These are phyloP conservation scores for Saturnispora mendoncae DNA, from an alignment of 805 yeast genomes.

Conservation along the genomic window DNA sequence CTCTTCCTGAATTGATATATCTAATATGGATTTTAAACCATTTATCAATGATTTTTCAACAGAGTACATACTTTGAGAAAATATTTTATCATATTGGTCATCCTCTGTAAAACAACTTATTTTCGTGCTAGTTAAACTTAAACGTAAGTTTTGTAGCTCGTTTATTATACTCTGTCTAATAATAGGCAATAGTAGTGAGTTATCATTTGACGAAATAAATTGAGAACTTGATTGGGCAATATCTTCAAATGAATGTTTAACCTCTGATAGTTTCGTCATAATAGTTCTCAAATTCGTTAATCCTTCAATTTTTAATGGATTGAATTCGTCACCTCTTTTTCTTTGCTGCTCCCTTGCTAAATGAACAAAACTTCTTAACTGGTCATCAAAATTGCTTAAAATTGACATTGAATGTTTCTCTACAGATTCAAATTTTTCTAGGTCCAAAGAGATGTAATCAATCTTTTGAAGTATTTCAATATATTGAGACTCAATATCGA, in stretches of 20 bases:
- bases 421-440: slow-evolving; percentile 17
- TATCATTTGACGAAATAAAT: neutral
- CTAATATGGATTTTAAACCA: slow-evolving; percentile 4
- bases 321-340: slow-evolving; percentile 61
- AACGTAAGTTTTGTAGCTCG: slow-evolving; percentile 1
- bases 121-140: neutral
- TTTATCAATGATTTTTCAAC: slow-evolving; percentile 1
- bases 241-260: slow-evolving; percentile 3
- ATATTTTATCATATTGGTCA: neutral
- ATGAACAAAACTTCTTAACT: slow-evolving; percentile 53
- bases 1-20: neutral
- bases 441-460: slow-evolving; percentile 33
- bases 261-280: neutral
- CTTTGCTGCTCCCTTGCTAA: slow-evolving; percentile 68
- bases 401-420: slow-evolving; percentile 28
- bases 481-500: slow-evolving; percentile 44
- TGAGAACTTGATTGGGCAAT: neutral
- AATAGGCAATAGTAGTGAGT: neutral
- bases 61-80: neutral
- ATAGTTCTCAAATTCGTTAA: slow-evolving; percentile 16
- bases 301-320: slow-evolving; percentile 52
- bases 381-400: slow-evolving; percentile 42
- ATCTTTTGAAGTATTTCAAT: slow-evolving; percentile 28
- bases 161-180: neutral
- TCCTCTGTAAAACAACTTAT: neutral